Base-by-base conservation (phyloP, 164 flowering plant genomes). In the Vitis labrusca region DNA sequence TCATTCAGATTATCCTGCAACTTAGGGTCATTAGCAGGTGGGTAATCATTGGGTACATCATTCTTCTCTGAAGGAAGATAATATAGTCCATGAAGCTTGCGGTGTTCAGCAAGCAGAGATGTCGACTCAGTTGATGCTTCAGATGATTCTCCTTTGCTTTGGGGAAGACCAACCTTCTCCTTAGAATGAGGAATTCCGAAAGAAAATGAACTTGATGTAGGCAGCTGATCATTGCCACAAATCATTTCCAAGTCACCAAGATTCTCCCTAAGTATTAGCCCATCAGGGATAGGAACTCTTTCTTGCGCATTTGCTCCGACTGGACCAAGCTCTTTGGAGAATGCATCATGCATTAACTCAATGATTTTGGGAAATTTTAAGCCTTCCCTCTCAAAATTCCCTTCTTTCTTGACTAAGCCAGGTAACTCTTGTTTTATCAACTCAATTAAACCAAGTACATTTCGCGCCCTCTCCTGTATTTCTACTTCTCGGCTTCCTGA, bases 31-130 rank as follows among this genome's bases (percentile, higher is more conserved):
- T 83, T 85, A 53, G 94, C 96, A 75, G 91, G 93, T 37, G 97
- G 98, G 77, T 88, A 93, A 67, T 90, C 91, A 81, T 77, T 69
- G 16, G 85, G 72, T 13, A 59, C 65, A 48, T 82, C 90, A 59
- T 71, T 76, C 71, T 79, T 86, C 63, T 83, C 92, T 17, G 92
- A 75, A 60, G 97, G 82, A 59, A 93, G 95, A 79, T 95, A 95
- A 82, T 91, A 95, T 52, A 95, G 70, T 11, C 92, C 96, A 77
- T 95, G 97, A 61, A 87, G 80, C 80, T 91, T 89, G 15, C 98
- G 88, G 75, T 93, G 99, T 71, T 90, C 83, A 1, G 86, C 78
- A 59, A 91, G 91, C 69, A 90, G 74, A 72, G 95, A 89, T 5
- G 91, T 79, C 27, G 94, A 84, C 64, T 89, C 91, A 55, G 72